Percentiles rank a stretch among this genome's conserved stretches.
phyloP scores from a whole-genome alignment of 2,329 filamentous ascomycete genomes.

The Apiospora kogelbergensis region DNA sequence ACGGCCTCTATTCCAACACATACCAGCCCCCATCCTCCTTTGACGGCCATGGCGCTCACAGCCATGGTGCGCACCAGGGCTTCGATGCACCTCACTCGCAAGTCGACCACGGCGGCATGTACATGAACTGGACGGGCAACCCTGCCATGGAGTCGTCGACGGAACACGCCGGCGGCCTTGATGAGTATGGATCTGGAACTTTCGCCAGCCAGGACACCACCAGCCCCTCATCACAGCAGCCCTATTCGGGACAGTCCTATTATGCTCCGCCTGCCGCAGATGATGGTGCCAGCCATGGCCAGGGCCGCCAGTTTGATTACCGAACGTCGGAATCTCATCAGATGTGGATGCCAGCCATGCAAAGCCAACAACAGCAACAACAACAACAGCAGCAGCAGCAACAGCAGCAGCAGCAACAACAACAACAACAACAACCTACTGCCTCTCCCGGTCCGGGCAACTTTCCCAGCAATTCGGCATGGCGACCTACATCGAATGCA shows the following conservation, averaged over 20 bases:
- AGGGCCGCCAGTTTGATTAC: background rate
- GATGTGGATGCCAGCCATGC: slow-evolving; percentile 9
- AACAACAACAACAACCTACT: background rate
- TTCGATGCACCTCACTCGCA: background rate
- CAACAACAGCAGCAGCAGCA: slow-evolving; percentile 18
- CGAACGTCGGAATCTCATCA: background rate
- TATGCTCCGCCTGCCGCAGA: background rate
- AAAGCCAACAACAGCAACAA: slow-evolving; percentile 21
- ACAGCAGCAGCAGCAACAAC: slow-evolving; percentile 14
- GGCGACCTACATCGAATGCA: background rate
- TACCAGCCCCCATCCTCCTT: background rate
- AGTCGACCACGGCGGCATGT: background rate
- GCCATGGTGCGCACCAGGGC: background rate
- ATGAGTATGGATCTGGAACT: background rate
- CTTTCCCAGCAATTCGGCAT: background rate
- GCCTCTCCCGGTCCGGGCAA: slow-evolving; percentile 2
- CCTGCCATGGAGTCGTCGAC: background rate
- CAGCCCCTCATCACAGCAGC: background rate
- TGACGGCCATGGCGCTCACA: background rate
- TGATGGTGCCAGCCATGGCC: background rate
- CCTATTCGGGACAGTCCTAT: background rate
- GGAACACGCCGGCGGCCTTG: background rate
- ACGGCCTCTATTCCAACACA: background rate
- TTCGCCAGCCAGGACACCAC: background rate
- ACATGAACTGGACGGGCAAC: slow-evolving; percentile 6